Base-by-base conservation (phyloP, 2,329 filamentous ascomycete genomes). In the Chaetomiaceae sp. region DNA sequence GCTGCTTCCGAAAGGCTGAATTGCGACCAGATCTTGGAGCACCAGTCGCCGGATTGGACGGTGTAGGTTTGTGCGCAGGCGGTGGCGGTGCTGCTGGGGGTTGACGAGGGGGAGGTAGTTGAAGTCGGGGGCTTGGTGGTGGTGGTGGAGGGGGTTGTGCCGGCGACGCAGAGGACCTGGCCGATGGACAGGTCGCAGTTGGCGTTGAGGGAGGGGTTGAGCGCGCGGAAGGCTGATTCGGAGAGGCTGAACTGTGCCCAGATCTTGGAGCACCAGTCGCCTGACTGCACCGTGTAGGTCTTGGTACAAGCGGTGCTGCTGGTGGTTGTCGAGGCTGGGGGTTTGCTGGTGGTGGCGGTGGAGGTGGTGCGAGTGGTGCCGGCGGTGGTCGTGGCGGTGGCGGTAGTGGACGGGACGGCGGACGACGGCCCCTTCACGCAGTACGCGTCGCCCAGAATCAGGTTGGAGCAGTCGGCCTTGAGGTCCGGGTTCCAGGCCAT, bases 401-500 rank as follows among this genome's bases (percentile, higher is more conserved):
- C 25, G 29, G 43, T 25, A 15, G 12, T 15, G 6, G 43, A 22
- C 6, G n/a, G 9, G 25, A n/a, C 8, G 17, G 45, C 23, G 5
- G 33, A 4, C 6, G 36, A 20, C 3, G 46, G 36, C 4, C 46
- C 46, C 7, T 48, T 23, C 7, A 48, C 36, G 15, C 46, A 48
- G 46, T 48, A 48, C 23, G 46, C 46, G 25, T n/a, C 36, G 36
- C 37, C 46, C 7, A 48, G 46, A 25, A 39, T 20, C 14, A 48
- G 46, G 25, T 48, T 48, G 46, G 17, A 20, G 36, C 46, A 48
- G 27, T 48, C 46, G 6, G 46, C 6, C 4, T 40, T 39, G 46
- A 48, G 46, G 27, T 48, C 46, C 1, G 46, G 46, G 36, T 48
- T 48, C 46, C 46, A 48, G 11, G 36, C 46, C 11, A 40, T 11